Percentiles rank a stretch among this genome's conserved stretches.
phyloP scores from a whole-genome alignment of 192 early-diverging fungal species.

The Bifiguratus adelaidae region DNA sequence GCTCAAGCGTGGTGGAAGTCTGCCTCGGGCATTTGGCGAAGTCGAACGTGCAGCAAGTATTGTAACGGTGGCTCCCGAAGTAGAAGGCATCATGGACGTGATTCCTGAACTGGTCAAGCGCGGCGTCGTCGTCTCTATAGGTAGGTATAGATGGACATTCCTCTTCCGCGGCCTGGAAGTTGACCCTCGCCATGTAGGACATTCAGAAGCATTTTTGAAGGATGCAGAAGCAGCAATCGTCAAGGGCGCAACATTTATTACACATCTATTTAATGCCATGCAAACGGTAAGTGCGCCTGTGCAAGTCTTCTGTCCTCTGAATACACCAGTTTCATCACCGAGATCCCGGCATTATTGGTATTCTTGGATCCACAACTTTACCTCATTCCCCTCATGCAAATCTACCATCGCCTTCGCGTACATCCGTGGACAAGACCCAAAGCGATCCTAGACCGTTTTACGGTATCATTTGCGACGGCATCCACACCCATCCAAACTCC shows the following conservation, averaged over 20 bases:
- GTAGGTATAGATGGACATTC: conserved; percentile 2
- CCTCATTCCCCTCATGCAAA: conserved; percentile 3
- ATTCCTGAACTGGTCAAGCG: conserved; percentile 45
- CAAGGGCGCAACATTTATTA: conserved; percentile 58
- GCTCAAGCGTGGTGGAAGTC: background rate
- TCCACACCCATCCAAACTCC: conserved; percentile 73
- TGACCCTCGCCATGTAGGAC: conserved; percentile 4
- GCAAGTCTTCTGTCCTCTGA: background rate
- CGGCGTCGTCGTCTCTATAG: conserved; percentile 52
- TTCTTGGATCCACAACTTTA: conserved; percentile 45
- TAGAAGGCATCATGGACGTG: conserved; percentile 50
- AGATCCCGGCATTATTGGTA: conserved; percentile 71
- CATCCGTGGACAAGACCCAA: conserved; percentile 10
- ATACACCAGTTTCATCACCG: conserved; percentile 68
- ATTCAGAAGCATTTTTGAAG: conserved; percentile 52
- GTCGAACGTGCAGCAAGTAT: conserved; percentile 32
- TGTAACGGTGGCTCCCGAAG: conserved; percentile 64
- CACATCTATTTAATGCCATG: conserved; percentile 78
- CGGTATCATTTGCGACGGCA: conserved; percentile 77
- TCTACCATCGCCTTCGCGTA: conserved; percentile 9
- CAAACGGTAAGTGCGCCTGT: conserved; percentile 18
- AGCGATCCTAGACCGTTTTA: conserved; percentile 61
- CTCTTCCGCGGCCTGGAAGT: too few relatives aligned
- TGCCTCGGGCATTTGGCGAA: background rate
- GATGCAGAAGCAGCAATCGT: conserved; percentile 42